These are phyloP conservation scores for Fraxinus latifolia DNA, from an alignment of 305 asterid genomes.

Conservation along the genomic window DNA sequence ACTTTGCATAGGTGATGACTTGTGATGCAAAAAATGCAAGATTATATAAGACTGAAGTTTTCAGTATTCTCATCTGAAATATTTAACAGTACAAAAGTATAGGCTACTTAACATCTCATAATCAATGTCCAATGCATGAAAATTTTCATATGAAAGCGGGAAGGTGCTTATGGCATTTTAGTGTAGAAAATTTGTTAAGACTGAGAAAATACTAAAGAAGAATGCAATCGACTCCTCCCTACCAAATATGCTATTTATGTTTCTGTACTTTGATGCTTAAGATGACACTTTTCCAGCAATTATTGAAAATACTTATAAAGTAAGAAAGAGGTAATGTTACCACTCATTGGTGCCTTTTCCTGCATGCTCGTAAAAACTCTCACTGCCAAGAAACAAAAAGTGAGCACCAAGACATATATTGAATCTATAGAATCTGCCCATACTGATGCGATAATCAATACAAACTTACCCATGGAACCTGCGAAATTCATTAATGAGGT, in stretches of 20 bases:
- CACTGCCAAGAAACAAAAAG: slow-evolving; percentile 48
- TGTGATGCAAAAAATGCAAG: background rate
- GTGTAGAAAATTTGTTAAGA: background rate
- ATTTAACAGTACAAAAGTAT: background rate
- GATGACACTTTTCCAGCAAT: background rate
- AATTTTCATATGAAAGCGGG: background rate
- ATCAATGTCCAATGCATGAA: background rate
- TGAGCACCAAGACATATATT: slow-evolving; percentile 3
- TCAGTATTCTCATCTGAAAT: background rate
- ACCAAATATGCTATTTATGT: background rate
- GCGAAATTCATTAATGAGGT: slow-evolving; percentile 85
- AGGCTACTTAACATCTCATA: background rate
- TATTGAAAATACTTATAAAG: background rate
- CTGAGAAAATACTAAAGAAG: background rate
- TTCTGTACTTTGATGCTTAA: background rate
- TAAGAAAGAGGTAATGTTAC: slow-evolving; percentile 35
- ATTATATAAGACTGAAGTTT: background rate
- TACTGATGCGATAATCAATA: background rate
- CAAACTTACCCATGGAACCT: slow-evolving; percentile 84
- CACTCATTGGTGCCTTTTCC: slow-evolving; percentile 89
- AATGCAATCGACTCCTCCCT: background rate
- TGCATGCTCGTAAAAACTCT: slow-evolving; percentile 87
- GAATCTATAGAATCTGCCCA: slow-evolving; percentile 1
- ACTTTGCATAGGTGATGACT: background rate
- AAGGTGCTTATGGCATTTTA: background rate